phyloP scores from a whole-genome alignment of 75 land plant genomes.

The Pseudotsuga menziesii region DNA sequence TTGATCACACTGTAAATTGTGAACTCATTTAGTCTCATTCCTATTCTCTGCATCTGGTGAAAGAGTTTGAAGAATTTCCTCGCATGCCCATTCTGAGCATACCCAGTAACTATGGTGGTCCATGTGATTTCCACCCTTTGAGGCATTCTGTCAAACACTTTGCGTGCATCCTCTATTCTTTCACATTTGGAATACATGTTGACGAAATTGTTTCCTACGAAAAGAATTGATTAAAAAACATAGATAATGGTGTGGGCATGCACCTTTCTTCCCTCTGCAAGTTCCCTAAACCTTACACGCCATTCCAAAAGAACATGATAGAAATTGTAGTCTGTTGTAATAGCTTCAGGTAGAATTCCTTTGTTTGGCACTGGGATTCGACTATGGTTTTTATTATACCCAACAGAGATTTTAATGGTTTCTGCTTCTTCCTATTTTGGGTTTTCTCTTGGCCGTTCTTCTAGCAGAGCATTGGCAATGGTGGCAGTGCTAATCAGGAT shows the following conservation, averaged over 20 bases:
- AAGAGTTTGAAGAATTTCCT: conserved; percentile 38
- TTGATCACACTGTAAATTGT: conserved; percentile 51
- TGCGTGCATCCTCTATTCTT: conserved; percentile 24
- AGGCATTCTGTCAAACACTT: conserved; percentile 46
- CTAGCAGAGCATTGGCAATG: not conserved
- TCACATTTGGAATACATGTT: conserved; percentile 57
- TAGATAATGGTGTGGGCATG: conserved; percentile 28
- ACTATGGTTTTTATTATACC: not conserved
- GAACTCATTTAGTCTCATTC: conserved; percentile 27
- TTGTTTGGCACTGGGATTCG: not conserved
- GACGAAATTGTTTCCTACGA: conserved; percentile 48
- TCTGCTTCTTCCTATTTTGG: not conserved
- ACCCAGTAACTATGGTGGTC: conserved; percentile 57
- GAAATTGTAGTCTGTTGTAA: not conserved
- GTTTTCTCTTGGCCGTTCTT: not conserved
- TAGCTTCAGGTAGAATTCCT: not conserved
- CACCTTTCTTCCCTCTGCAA: conserved; percentile 24
- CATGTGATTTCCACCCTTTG: conserved; percentile 41
- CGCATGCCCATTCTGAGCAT: conserved; percentile 31
- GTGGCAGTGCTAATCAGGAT: not conserved
- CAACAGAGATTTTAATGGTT: too few species aligned
- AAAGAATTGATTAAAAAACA: conserved; percentile 20
- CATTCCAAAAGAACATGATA: conserved; percentile 9
- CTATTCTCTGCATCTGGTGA: conserved; percentile 32
- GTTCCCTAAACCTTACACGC: conserved; percentile 19